Evolutionary conservation across 345 rosid genomes (phyloP), one percentile per base, ranked within the genome.

Genomic region (Rubroshorea leprosula): DNA sequence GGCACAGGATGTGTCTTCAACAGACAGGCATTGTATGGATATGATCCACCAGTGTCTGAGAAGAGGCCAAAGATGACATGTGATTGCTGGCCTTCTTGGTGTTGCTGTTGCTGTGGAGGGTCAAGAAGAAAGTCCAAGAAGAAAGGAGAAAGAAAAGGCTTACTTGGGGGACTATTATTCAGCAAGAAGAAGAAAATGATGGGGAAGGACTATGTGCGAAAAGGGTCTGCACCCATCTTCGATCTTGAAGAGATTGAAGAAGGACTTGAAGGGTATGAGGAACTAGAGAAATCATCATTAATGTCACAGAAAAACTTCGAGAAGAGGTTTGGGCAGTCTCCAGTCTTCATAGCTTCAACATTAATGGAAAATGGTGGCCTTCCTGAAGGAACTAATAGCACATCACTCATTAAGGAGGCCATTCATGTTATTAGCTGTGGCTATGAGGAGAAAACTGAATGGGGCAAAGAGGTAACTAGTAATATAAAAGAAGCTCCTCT

Each of bases 1-100:
- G 99, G 99, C 53, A 92, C 99, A 17, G 97, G 99, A 59, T 89
- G 97, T 58, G 93, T 86, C 60, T 92, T 92, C 83, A 87, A 93
- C 58, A 72, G 94, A 71, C 96, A 83, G 72, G 93, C 99, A 48
- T 39, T 93, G 75, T 93, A 93, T 54, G 96, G 99, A 38, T 93
- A 93, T 61, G 94, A 93, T 57, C 99, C 97, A 4, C 94, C 94
- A 2, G 86, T 78, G 25, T 93, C 94, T 0, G 83, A 93, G 64
- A 89, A 92, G 78, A 65, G 95, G 10, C 90, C 87, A 5, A 89
- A 87, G 76, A 86, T 89, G 96, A 89, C 97, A n/a, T 93, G 99
- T 43, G 98, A 92, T 57, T 89, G 96, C 78, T 89, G 82, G 86
- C 99, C 97, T 58, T 82, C 96, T 61, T 93, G 96, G 94, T 75